A percentile compares a stretch with the other conserved stretches of the same genome.
Evolutionary conservation across 139 green algal genomes (phyloP).

Genomic region (Mesostigma viride): DNA sequence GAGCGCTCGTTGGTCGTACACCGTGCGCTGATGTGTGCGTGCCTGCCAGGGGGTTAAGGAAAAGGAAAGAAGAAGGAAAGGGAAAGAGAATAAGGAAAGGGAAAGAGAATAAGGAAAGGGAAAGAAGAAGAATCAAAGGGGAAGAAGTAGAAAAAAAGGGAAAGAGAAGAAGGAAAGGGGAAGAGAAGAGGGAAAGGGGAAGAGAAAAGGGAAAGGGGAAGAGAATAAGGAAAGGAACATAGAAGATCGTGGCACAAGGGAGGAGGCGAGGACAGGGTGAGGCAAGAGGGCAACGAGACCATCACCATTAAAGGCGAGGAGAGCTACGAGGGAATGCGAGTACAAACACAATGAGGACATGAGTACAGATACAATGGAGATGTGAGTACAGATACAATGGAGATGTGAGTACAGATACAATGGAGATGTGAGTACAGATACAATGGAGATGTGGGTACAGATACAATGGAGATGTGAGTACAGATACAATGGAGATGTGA

Average conservation of each 20-base stretch:
- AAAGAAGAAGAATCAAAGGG: not conserved
- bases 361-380: too few relatives aligned
- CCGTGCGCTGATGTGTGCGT: not conserved
- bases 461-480: too few relatives aligned
- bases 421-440: too few relatives aligned
- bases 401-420: too few relatives aligned
- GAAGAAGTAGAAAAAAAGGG: not conserved
- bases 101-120: not conserved
- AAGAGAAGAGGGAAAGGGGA: slow-evolving; percentile 4
- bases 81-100: not conserved
- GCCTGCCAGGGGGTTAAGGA: not conserved
- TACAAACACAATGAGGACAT: too few relatives aligned
- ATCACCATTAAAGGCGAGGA: too few relatives aligned
- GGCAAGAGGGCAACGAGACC: not conserved
- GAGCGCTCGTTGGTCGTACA: slow-evolving; percentile 10
- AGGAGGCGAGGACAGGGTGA: slow-evolving; percentile 6
- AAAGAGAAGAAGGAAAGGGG: not conserved
- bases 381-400: too few relatives aligned
- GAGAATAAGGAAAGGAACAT: not conserved
- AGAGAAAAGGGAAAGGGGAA: not conserved
- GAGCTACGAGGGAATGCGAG: too few relatives aligned
- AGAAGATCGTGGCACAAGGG: not conserved
- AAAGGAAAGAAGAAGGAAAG: not conserved
- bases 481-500: too few relatives aligned
- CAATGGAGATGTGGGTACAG: too few relatives aligned